Conservation (phyloP, 208 protist genomes). For the Crithidia acanthocephali region DNA sequence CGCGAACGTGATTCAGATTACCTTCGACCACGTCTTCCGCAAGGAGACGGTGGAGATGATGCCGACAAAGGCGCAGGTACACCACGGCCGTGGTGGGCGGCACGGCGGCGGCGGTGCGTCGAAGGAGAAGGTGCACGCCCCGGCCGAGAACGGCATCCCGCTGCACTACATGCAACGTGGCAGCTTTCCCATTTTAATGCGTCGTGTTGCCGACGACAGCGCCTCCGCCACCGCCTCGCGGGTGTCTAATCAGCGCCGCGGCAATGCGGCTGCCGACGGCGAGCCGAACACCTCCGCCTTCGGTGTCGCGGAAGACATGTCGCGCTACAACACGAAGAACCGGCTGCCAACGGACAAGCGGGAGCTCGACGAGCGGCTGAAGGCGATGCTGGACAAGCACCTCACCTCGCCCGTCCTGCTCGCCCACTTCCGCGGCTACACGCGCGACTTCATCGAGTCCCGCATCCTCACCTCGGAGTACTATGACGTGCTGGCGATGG, state of each 20-base stretch:
- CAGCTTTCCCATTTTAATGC: conserved; percentile 18
- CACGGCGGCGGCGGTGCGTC: conserved; percentile 12
- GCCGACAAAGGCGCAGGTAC: conserved; percentile 35
- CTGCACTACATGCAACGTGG: conserved; percentile 38
- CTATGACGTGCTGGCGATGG: conserved; percentile 55
- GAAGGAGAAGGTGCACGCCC: conserved; percentile 30
- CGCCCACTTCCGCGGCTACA: conserved; percentile 54
- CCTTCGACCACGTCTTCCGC: conserved; percentile 75
- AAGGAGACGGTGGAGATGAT: conserved; percentile 68
- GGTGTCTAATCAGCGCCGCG: background rate
- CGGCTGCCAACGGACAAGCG: conserved; percentile 35
- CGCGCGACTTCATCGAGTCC: conserved; percentile 68
- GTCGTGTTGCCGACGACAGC: background rate
- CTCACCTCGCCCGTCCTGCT: conserved; percentile 41
- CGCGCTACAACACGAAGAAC: conserved; percentile 46
- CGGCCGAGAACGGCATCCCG: conserved; percentile 54
- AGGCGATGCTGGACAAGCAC: conserved; percentile 47
- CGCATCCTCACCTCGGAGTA: conserved; percentile 68
- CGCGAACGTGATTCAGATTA: conserved; percentile 74
- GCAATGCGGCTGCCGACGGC: conserved; percentile 1
- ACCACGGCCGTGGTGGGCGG: conserved; percentile 29
- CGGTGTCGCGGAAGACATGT: conserved; percentile 45
- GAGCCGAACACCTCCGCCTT: conserved; percentile 37
- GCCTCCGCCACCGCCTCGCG: background rate
- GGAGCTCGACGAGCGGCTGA: conserved; percentile 47